phyloP scores from a whole-genome alignment of 768 basidiomycete genomes.

The Chiua virens region DNA sequence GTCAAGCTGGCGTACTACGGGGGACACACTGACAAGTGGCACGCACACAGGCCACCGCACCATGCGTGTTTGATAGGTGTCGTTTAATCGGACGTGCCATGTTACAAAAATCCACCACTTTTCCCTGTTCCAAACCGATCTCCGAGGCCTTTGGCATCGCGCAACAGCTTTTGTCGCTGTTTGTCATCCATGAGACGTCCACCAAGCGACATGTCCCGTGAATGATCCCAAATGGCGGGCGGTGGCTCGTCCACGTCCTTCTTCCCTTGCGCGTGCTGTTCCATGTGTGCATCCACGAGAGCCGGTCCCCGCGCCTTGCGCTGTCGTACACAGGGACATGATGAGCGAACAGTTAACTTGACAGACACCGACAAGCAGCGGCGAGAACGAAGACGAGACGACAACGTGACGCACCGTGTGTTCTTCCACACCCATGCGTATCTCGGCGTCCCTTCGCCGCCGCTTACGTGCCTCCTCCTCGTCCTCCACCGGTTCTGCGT shows the following conservation, averaged over 20 bases:
- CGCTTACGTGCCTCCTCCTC: constrained; percentile 47
- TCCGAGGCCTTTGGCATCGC: constrained; percentile 77
- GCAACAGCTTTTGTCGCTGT: constrained; percentile 73
- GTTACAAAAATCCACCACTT: constrained; percentile 61
- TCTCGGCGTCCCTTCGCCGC: constrained; percentile 64
- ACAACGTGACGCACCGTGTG: constrained; percentile 59
- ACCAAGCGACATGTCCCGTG: constrained; percentile 83
- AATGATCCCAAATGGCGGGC: constrained; percentile 86
- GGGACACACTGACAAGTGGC: constrained; percentile 12
- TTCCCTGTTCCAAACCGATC: constrained; percentile 80
- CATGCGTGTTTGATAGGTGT: neutral
- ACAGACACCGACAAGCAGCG: neutral
- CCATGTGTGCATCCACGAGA: constrained; percentile 54
- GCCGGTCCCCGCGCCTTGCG: constrained; percentile 52
- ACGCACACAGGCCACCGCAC: neutral
- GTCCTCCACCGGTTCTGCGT: constrained; percentile 43
- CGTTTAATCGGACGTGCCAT: neutral
- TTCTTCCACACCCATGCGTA: constrained; percentile 71
- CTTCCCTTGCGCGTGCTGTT: constrained; percentile 36
- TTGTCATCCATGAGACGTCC: constrained; percentile 90
- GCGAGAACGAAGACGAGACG: neutral
- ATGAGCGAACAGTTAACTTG: neutral
- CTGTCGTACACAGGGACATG: constrained; percentile 21
- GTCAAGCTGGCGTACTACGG: neutral
- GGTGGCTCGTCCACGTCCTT: constrained; percentile 51